phyloP scores from a whole-genome alignment of 192 early-diverging fungal species.

The Glomus cerebriforme region DNA sequence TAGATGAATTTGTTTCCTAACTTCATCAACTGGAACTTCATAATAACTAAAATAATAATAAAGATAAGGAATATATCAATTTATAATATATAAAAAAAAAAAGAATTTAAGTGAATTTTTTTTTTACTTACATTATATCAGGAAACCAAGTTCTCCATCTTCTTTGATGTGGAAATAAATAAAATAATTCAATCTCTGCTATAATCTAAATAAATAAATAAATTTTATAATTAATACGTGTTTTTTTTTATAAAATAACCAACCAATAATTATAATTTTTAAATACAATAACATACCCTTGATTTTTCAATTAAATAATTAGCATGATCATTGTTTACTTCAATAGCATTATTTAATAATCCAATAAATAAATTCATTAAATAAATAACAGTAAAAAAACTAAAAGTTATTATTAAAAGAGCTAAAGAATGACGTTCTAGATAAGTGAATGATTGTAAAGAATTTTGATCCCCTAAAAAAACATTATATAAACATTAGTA shows the following conservation, averaged over 20 bases:
- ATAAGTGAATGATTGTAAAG: not conserved
- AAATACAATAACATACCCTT: not conserved
- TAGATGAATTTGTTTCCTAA: not conserved
- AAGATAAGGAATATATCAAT: not conserved
- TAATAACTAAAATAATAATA: not conserved
- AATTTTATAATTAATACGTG: no score
- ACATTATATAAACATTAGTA: not conserved
- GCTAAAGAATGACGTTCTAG: not conserved
- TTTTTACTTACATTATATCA: not conserved
- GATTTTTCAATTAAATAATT: not conserved
- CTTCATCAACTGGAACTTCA: not conserved
- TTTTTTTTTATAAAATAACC: not conserved
- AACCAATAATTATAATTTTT: no score
- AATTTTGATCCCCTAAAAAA: not conserved
- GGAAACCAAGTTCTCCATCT: constrained; percentile 16
- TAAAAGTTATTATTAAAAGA: not conserved
- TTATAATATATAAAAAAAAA: not conserved
- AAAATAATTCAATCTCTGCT: constrained; percentile 14
- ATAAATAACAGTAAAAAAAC: constrained; percentile 15
- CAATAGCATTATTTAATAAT: constrained; percentile 10
- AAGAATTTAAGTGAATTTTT: not conserved
- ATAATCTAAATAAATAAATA: not conserved
- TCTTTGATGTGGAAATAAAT: constrained; percentile 1
- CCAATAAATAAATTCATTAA: constrained; percentile 22
- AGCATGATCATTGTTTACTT: not conserved